Base-by-base conservation (phyloP, 2,329 filamentous ascomycete species). In the Neofusicoccum kwambonambiense region DNA sequence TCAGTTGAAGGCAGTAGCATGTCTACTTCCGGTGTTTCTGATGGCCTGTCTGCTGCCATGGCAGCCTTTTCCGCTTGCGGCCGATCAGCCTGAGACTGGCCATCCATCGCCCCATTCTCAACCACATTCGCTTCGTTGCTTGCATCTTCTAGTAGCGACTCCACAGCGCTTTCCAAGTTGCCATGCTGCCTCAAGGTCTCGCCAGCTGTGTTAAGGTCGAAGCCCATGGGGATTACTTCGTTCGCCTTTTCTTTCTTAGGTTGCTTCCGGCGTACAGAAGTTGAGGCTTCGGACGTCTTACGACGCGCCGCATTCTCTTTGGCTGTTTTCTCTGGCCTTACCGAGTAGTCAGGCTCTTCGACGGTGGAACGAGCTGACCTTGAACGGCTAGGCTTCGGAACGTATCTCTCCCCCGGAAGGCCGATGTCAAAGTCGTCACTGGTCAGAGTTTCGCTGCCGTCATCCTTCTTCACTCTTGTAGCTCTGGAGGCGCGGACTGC, bases 321-420 rank as follows among this genome's bases (percentile, higher is more conserved):
- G 11, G 52, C 62, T 12, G 68, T 67, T 35, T 71, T 74, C 58
- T 77, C 73, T 19, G 73, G 72, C 41, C 62, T 70, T 22, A 72
- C 41, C 2, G 74, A 76, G 39, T 73, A 74, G 61, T 76, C 73
- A 2, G 70, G 51, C 19, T 73, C 68, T 42, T 71, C 65, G 4
- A 63, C 45, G 34, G 62, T 62, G 22, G 70, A 34, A 27, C 69
- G 74, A 8, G 69, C 64, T n/a, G 76, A 78, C 42, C 76, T 70
- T 27, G 76, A 77, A 12, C 75, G 74, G 63, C 72, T 76, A 11
- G 75, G 75, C 9, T 74, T 72, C 37, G 76, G 74, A 41, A 74
- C 74, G 60, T 77, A 77, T 60, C 72, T 68, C 65, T 78, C 75
- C 67, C 69, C 68, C n/a, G 70, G 72, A 7, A 75, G 49, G 8